Evolutionary conservation across 2,329 filamentous ascomycete species (phyloP), one percentile per base, ranked within the genome.

Genomic region (Fusarium phyllophilum): DNA sequence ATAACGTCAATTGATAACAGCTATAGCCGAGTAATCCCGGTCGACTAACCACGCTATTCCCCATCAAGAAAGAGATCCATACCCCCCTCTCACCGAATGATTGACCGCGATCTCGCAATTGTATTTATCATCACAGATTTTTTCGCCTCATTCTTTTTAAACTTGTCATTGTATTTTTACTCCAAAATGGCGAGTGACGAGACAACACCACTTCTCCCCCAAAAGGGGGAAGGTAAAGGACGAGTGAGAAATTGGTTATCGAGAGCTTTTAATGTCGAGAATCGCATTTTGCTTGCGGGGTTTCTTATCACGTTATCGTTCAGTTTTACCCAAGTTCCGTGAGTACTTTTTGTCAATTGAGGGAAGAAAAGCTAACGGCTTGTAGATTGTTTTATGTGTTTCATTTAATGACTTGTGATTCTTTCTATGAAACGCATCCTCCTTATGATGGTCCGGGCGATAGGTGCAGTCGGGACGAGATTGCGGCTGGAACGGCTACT

Each of bases 391-490:
- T 92, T 51, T 92, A 92, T 79, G 90, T 91, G 31, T 93, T 94
- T 75, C 90, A 90, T 65, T 79, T 92, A 4, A 93, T 94, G 91
- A 90, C 89, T 56, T 94, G 92, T 81, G 90, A 94, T 62, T 86
- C 88, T 58, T 94, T 90, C 79, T 94, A 93, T 81, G 83, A 85
- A 41, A 83, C 83, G 6, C 88, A 93, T 75, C 85, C 87, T 18
- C 85, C 86, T 0, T 88, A 83, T 56, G 74, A 82, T 15, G 86
- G 85, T 3, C 75, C 80, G 8, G 84, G 84, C 8, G 88, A 91
- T 67, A 85, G 88, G 22, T 94, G 92, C 77, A 85, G 85, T 52
- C 85, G 86, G 39, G 88, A 88, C 61, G 88, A 89, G 70, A 91
- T 94, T 67, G 87, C 91, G 52, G 89, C 91, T 3, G 85, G 87